Percentiles rank a stretch among this genome's conserved stretches.
Conservation (phyloP, 1,284 basidiomycete species). For the Kalmanozyma brasiliensis region DNA sequence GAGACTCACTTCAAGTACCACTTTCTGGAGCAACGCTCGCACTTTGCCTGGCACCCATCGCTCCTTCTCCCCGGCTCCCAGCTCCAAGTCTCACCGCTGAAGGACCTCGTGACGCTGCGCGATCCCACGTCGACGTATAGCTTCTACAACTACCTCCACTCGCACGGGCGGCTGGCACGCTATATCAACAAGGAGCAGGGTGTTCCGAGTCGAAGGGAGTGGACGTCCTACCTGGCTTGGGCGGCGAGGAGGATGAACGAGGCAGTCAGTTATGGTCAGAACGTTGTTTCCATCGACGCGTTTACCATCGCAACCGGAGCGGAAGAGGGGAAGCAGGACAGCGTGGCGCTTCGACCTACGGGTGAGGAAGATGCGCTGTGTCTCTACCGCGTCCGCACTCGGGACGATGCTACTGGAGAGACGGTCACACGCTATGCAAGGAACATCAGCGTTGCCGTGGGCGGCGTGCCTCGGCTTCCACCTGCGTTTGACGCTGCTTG, state of each 20-base stretch:
- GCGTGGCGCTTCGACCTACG: slow-evolving; percentile 23
- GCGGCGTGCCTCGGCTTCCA: slow-evolving; percentile 58
- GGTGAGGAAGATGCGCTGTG: slow-evolving; percentile 32
- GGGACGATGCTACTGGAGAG: slow-evolving; percentile 25
- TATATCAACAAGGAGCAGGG: slow-evolving; percentile 67
- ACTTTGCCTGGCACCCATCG: slow-evolving; percentile 66
- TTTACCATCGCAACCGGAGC: slow-evolving; percentile 28
- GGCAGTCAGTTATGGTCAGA: slow-evolving; percentile 56
- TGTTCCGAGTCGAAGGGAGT: slow-evolving; percentile 64
- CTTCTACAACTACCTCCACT: slow-evolving; percentile 66
- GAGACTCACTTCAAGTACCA: slow-evolving; percentile 47
- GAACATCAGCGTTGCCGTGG: slow-evolving; percentile 62
- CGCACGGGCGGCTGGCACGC: slow-evolving; percentile 56
- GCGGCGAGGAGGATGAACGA: slow-evolving; percentile 61
- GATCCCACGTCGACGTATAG: slow-evolving; percentile 65
- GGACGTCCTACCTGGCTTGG: slow-evolving; percentile 67
- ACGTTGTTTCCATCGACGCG: slow-evolving; percentile 59
- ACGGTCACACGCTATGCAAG: slow-evolving; percentile 40
- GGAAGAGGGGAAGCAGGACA: slow-evolving; percentile 29
- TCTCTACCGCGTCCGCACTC: slow-evolving; percentile 48
- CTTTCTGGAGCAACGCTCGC: slow-evolving; percentile 61
- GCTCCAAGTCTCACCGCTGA: slow-evolving; percentile 66
- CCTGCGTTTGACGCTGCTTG: slow-evolving; percentile 47
- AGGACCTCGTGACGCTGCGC: slow-evolving; percentile 66
- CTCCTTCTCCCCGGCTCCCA: slow-evolving; percentile 65